Conservation (phyloP, 2,329 filamentous ascomycete genomes). For the Ophiostoma sp. region DNA sequence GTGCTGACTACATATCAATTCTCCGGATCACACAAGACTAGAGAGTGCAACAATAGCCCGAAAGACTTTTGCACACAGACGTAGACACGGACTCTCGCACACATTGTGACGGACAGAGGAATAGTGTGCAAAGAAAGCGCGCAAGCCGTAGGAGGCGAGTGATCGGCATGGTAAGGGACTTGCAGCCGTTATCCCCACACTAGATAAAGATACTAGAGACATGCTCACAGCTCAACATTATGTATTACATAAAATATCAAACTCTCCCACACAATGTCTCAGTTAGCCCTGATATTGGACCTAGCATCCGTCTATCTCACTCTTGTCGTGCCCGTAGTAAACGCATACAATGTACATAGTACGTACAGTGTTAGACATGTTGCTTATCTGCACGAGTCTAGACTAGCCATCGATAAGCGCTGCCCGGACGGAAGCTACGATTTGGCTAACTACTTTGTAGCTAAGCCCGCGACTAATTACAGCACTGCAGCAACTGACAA, state of each 20-base stretch:
- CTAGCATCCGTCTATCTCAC: too few species aligned
- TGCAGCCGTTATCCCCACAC: constrained; percentile 1
- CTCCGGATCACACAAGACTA: background rate
- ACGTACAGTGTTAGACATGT: too few species aligned
- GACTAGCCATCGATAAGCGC: background rate
- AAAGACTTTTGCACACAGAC: background rate
- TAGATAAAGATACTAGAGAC: background rate
- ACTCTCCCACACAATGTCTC: background rate
- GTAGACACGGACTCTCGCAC: background rate
- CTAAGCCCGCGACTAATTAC: background rate
- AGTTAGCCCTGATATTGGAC: too few species aligned
- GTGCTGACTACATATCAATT: background rate
- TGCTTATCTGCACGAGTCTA: background rate
- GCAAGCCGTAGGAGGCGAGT: background rate
- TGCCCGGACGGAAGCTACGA: background rate
- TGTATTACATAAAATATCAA: background rate
- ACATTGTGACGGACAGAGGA: too few species aligned
- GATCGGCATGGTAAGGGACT: constrained; percentile 6
- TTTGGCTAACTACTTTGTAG: too few species aligned
- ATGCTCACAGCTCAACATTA: background rate
- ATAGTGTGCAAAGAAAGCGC: too few species aligned
- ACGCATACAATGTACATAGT: too few species aligned
- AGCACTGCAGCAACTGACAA: background rate
- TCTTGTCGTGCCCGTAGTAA: too few species aligned
- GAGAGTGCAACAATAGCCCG: background rate